These are phyloP conservation scores for Cercis canadensis DNA, from an alignment of 306 rosid genomes.

Conservation along the genomic window DNA sequence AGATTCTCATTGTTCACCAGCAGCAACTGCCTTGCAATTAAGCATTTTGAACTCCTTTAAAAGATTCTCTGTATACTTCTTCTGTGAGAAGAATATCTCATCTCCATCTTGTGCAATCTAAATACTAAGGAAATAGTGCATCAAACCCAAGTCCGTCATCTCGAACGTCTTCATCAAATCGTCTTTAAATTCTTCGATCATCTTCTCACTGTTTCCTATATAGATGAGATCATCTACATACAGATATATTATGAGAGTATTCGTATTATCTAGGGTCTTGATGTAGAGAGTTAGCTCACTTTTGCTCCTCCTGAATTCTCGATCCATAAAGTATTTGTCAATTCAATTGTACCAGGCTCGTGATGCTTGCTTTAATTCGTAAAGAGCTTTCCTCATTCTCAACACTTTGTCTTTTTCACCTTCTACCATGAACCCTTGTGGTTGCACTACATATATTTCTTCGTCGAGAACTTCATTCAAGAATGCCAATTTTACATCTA, in stretches of 20 bases:
- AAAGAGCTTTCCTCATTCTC: neutral
- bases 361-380: neutral
- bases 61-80: neutral
- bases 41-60: neutral
- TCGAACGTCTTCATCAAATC: neutral
- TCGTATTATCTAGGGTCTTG: neutral
- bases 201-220: neutral
- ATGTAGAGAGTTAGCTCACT: neutral
- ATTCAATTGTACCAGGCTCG: neutral
- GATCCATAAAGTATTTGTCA: neutral
- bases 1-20: neutral
- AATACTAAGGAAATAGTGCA: neutral
- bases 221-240: slow-evolving; percentile 1
- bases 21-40: neutral
- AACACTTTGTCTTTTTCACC: neutral
- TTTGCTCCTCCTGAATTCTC: neutral
- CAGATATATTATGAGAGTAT: no score
- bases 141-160: neutral
- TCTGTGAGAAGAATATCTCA: neutral
- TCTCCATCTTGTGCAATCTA: neutral
- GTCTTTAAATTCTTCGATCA: neutral
- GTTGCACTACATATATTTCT: neutral
- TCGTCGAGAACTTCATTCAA: no score
- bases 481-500: no score
- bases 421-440: neutral